These are phyloP conservation scores for Chenopodium formosanum DNA, from an alignment of 148 eudicot genomes.

Conservation along the genomic window DNA sequence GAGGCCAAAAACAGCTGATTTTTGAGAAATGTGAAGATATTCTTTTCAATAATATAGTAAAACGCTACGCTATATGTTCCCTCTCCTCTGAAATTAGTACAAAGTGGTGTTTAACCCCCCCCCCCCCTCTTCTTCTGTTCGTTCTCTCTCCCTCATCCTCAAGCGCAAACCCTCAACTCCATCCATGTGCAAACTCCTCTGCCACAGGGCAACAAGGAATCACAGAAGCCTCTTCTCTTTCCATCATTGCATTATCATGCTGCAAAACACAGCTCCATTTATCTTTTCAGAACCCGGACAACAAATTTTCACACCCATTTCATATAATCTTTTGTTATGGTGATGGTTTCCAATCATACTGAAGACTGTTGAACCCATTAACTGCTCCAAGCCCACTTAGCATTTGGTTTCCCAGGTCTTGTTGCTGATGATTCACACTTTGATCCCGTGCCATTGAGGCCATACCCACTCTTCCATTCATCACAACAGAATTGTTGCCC, in stretches of 20 bases:
- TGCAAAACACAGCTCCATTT: conserved; percentile 19
- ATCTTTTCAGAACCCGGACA: conserved; percentile 9
- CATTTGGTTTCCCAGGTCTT: conserved; percentile 65
- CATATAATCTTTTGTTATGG: conserved; percentile 29
- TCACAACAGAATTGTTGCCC: conserved; percentile 48
- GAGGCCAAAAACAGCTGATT: conserved; percentile 16
- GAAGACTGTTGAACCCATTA: conserved; percentile 66
- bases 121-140: background rate
- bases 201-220: conserved; percentile 17
- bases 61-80: conserved; percentile 32
- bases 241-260: background rate
- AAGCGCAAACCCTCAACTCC: conserved; percentile 18
- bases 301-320: conserved; percentile 23
- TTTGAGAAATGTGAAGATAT: conserved; percentile 14
- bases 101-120: background rate
- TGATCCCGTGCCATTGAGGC: conserved; percentile 50
- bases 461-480: conserved; percentile 76
- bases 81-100: conserved; percentile 32
- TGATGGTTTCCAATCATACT: conserved; percentile 74
- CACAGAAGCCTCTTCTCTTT: conserved; percentile 10
- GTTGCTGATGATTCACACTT: conserved; percentile 62
- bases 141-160: background rate
- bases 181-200: conserved; percentile 11
- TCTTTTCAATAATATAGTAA: conserved; percentile 25
- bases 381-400: conserved; percentile 68